A percentile compares a stretch with the other conserved stretches of the same genome.
phyloP scores from a whole-genome alignment of 352 stramenopile species.

The Phytophthora quininea region DNA sequence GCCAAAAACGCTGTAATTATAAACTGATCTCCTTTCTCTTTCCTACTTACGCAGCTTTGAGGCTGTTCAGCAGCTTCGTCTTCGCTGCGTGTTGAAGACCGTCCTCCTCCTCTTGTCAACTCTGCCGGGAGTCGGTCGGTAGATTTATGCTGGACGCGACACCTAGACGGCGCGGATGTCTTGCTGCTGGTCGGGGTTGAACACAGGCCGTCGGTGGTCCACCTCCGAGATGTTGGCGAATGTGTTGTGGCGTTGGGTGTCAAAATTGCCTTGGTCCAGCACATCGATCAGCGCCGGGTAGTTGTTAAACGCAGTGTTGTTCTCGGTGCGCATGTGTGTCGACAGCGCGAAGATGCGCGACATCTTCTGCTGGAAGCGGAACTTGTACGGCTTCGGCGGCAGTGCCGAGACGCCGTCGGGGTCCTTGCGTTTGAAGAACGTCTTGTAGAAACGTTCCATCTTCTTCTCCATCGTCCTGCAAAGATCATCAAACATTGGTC shows the following conservation, averaged over 20 bases:
- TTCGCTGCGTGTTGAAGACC: neutral
- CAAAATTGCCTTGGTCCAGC: constrained; percentile 80
- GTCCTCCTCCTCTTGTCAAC: constrained; percentile 17
- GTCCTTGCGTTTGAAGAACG: constrained; percentile 87
- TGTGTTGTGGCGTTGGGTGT: constrained; percentile 49
- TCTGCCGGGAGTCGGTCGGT: constrained; percentile 6
- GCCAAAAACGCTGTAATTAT: constrained; percentile 20
- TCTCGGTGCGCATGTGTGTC: constrained; percentile 61
- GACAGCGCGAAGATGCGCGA: constrained; percentile 86
- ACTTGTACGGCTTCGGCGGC: constrained; percentile 90
- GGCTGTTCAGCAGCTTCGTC: neutral
- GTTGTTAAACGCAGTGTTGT: constrained; percentile 75
- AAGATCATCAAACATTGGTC: neutral
- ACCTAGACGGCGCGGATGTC: constrained; percentile 51
- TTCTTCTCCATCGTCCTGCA: constrained; percentile 90
- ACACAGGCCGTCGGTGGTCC: constrained; percentile 46
- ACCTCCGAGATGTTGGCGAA: constrained; percentile 56
- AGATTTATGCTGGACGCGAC: neutral
- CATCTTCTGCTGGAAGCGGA: constrained; percentile 92
- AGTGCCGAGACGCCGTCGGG: constrained; percentile 87
- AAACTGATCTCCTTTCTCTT: constrained; percentile 25
- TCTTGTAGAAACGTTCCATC: constrained; percentile 92
- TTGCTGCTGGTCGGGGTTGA: constrained; percentile 50
- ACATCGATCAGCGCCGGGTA: constrained; percentile 83
- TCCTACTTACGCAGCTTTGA: constrained; percentile 25